Base-by-base conservation (phyloP, 768 basidiomycete species). In the Saitozyma podzolica region DNA sequence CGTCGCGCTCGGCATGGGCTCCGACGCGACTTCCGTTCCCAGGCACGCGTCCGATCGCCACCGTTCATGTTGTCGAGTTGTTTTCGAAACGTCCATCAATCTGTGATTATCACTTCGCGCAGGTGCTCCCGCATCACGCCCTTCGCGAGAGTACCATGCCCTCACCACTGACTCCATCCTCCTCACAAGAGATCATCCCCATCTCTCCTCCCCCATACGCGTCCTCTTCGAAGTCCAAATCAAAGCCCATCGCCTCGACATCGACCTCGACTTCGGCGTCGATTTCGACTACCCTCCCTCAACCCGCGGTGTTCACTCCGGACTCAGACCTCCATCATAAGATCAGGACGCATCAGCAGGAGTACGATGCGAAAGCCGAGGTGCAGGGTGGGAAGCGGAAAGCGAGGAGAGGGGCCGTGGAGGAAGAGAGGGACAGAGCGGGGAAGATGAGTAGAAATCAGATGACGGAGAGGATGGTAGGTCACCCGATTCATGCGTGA, bases 131-230 rank as follows among this genome's bases (percentile, higher is more conserved):
- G 5, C 29, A 29, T 29, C 29, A 29, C 29, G 29, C 5, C 29
- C 29, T 29, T 5, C 29, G 29, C 29, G 29, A 29, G 29, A 29
- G 29, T 29, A 37, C 61, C 49, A 63, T 61, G 70, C 66, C 68
- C 3, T 66, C 59, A 0, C 72, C 72, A 9, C 62, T 76, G 3
- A 56, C 74, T 3, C 72, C 75, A 4, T 62, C 64, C 4, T 74
- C 72, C 4, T 76, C 75, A 2, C 75, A 74, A 58, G 75, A 74
- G 63, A 76, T 76, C 55, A 67, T 76, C 6, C 52, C 68, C 2
- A 71, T 76, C 53, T 76, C 74, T 7, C 70, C 74, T 49, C 72
- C 74, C 1, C 48, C 56, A 16, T 14, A 29, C 29, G 29, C 62
- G 9, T 56, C 40, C 50, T 9, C 52, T 6, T 42, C 40, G n/a